A percentile compares a stretch with the other conserved stretches of the same genome.
These are phyloP conservation scores for Penicillium samsonianum DNA, from an alignment of 495 filamentous ascomycete species.

Conservation along the genomic window DNA sequence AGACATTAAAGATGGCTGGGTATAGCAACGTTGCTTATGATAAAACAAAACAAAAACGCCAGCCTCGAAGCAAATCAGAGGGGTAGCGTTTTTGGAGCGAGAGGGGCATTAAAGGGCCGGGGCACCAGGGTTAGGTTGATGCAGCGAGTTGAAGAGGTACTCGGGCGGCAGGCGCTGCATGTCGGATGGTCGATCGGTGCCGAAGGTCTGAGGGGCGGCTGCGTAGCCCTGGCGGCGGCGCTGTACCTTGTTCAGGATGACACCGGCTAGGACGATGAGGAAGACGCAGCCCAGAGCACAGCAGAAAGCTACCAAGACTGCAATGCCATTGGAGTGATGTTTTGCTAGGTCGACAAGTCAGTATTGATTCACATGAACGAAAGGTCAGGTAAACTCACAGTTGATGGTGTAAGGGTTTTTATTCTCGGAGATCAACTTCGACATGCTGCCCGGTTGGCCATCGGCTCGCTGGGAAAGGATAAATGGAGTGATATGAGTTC, in stretches of 20 bases:
- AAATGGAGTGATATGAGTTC: conserved; percentile 74
- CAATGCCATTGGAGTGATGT: conserved; percentile 76
- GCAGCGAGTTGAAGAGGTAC: conserved; percentile 66
- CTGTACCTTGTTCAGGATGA: conserved; percentile 80
- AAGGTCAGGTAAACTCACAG: conserved; percentile 43
- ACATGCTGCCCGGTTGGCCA: conserved; percentile 68
- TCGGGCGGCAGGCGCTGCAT: conserved; percentile 80
- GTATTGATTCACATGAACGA: conserved; percentile 16
- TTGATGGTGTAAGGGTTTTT: conserved; percentile 60
- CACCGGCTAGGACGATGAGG: conserved; percentile 80
- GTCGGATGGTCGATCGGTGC: conserved; percentile 68
- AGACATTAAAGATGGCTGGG: conserved; percentile 41
- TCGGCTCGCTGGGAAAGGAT: conserved; percentile 68
- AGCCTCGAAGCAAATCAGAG: conserved; percentile 28
- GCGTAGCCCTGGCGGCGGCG: conserved; percentile 85
- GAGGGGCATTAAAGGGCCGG: conserved; percentile 38
- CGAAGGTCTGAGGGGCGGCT: conserved; percentile 71
- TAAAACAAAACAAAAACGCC: conserved; percentile 31
- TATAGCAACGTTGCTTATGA: conserved; percentile 36
- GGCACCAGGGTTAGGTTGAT: conserved; percentile 40
- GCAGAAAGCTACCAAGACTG: conserved; percentile 90
- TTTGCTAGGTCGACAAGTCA: conserved; percentile 42
- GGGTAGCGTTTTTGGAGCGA: conserved; percentile 23
- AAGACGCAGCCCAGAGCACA: conserved; percentile 85
- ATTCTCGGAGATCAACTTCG: conserved; percentile 75